A percentile compares a stretch with the other conserved stretches of the same genome.
phyloP scores from a whole-genome alignment of 257 asterid genomes.

The Capsicum pubescens region DNA sequence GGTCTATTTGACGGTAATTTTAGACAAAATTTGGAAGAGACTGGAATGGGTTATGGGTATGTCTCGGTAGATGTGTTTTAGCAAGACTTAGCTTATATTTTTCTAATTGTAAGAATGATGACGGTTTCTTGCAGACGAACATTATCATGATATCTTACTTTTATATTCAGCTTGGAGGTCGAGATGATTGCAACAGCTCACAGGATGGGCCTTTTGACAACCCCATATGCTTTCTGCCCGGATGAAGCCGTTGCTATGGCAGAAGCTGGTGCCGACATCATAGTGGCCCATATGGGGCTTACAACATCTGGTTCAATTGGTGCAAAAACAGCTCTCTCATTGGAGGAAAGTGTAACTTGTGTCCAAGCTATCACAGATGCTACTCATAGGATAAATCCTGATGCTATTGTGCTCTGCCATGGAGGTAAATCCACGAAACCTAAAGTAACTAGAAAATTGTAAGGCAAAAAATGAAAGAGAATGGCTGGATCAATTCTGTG shows the following conservation, averaged over 20 bases:
- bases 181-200: constrained; percentile 96
- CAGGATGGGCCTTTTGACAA: constrained; percentile 88
- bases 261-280: constrained; percentile 93
- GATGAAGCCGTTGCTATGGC: constrained; percentile 92
- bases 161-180: constrained; percentile 74
- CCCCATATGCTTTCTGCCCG: constrained; percentile 91
- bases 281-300: constrained; percentile 99
- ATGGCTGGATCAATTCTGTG: constrained; percentile 3
- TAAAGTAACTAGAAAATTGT: neutral
- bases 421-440: constrained; percentile 64
- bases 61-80: neutral
- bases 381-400: constrained; percentile 69
- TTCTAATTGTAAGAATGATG: neutral
- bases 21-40: constrained; percentile 92
- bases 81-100: constrained; percentile 5
- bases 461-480: neutral
- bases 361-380: constrained; percentile 97
- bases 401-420: constrained; percentile 86
- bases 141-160: constrained; percentile 23
- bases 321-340: constrained; percentile 82
- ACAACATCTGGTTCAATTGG: constrained; percentile 95
- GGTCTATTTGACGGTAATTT: constrained; percentile 95
- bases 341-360: constrained; percentile 77
- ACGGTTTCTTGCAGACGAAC: neutral
- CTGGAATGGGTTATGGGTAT: constrained; percentile 97